A percentile compares a stretch with the other conserved stretches of the same genome.
These are phyloP conservation scores for Circinella minor DNA, from an alignment of 371 early-diverging fungal genomes.

Conservation along the genomic window DNA sequence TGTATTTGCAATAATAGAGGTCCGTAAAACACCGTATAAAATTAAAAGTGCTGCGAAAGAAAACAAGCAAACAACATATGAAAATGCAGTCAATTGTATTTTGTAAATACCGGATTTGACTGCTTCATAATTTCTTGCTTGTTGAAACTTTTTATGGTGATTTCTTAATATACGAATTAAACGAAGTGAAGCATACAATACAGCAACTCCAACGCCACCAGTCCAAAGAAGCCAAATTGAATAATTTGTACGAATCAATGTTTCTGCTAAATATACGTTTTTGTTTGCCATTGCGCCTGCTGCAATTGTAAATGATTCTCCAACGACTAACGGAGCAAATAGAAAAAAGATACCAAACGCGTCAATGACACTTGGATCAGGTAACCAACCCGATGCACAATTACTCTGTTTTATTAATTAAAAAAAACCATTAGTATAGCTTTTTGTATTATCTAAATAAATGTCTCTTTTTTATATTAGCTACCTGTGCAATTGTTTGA, in stretches of 20 bases:
- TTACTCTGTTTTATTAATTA: constrained; percentile 6
- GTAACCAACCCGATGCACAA: constrained; percentile 8
- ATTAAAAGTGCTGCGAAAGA: neutral
- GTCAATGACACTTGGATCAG: neutral
- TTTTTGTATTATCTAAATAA: too few relatives aligned
- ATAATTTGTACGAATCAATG: neutral
- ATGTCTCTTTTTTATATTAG: neutral
- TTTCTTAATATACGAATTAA: neutral
- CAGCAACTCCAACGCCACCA: neutral
- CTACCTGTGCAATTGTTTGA: constrained; percentile 31
- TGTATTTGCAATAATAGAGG: neutral
- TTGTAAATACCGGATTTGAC: neutral
- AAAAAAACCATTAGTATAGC: neutral
- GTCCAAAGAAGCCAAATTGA: neutral
- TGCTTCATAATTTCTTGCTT: neutral
- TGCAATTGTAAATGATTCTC: neutral
- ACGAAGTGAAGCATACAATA: neutral
- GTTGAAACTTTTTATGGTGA: neutral
- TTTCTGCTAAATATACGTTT: neutral
- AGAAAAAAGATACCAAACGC: neutral
- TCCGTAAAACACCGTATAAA: neutral
- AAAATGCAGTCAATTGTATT: neutral
- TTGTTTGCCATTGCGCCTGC: neutral
- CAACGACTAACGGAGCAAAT: neutral
- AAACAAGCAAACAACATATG: neutral